phyloP scores from a whole-genome alignment of 345 rosid species.

The Gossypium mustelinum region DNA sequence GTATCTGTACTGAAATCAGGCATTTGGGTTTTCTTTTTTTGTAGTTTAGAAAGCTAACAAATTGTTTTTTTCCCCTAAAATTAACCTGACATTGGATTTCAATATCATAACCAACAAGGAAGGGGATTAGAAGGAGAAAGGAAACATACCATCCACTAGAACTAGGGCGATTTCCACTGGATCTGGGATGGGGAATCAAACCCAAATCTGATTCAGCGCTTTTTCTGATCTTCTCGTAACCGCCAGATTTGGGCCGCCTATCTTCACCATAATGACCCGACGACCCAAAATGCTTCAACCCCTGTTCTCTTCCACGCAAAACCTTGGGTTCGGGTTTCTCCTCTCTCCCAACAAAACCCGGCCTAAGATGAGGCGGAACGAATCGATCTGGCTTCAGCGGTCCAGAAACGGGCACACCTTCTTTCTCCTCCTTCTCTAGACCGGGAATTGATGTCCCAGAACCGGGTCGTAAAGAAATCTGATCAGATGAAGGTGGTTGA shows the following conservation, averaged over 20 bases:
- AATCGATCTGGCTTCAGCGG: constrained; percentile 50
- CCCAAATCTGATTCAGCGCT: constrained; percentile 40
- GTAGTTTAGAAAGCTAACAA: neutral
- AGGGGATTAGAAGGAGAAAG: neutral
- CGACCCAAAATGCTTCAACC: constrained; percentile 35
- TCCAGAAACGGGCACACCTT: constrained; percentile 17
- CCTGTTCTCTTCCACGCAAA: constrained; percentile 21
- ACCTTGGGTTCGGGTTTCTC: constrained; percentile 44
- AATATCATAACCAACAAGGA: neutral
- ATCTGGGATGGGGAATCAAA: constrained; percentile 42
- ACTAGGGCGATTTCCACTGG: constrained; percentile 60
- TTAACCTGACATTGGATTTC: neutral
- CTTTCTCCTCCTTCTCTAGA: constrained; percentile 24
- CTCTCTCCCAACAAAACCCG: constrained; percentile 63
- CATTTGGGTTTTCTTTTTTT: neutral
- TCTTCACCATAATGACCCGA: constrained; percentile 39
- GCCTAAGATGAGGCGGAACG: constrained; percentile 95
- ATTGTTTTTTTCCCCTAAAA: neutral
- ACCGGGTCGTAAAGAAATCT: constrained; percentile 68
- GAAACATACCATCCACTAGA: constrained; percentile 62
- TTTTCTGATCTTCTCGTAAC: constrained; percentile 45
- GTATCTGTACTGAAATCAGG: neutral
- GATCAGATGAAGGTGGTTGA: constrained; percentile 28
- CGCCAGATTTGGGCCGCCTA: constrained; percentile 71
- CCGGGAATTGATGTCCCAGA: constrained; percentile 27